Evolutionary conservation across 2,329 filamentous ascomycete genomes (phyloP).

Genomic region (Fusarium acutatum): DNA sequence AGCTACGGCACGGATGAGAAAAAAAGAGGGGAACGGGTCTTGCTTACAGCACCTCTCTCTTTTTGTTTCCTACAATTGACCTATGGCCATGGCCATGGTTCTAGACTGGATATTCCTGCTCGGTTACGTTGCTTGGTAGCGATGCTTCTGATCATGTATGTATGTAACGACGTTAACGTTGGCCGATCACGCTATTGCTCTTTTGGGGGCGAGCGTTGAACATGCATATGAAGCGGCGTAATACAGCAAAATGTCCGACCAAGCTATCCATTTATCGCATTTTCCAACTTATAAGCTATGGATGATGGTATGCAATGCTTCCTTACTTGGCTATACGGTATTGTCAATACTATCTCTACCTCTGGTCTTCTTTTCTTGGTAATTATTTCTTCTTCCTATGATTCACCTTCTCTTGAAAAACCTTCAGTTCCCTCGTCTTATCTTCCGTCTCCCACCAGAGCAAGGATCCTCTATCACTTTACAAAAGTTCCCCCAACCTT

Average conservation of each 20-base stretch:
- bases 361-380: neutral
- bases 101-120: neutral
- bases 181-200: constrained; percentile 25
- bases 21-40: constrained; percentile 18
- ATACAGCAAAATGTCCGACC: constrained; percentile 9
- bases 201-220: constrained; percentile 1
- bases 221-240: constrained; percentile 17
- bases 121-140: constrained; percentile 12
- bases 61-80: neutral
- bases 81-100: neutral
- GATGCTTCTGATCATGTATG: constrained; percentile 12
- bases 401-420: neutral
- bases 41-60: constrained; percentile 5
- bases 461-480: constrained; percentile 18
- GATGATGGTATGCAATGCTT: neutral
- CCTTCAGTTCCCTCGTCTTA: constrained; percentile 3
- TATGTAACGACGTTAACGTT: neutral
- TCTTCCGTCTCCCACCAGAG: neutral
- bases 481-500: constrained; percentile 32
- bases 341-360: neutral
- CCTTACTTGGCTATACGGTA: neutral
- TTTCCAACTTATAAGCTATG: neutral
- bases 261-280: neutral
- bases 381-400: neutral
- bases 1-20: constrained; percentile 7